Conservation (phyloP, 73 alveolate species). For the Paramecium bursaria region DNA sequence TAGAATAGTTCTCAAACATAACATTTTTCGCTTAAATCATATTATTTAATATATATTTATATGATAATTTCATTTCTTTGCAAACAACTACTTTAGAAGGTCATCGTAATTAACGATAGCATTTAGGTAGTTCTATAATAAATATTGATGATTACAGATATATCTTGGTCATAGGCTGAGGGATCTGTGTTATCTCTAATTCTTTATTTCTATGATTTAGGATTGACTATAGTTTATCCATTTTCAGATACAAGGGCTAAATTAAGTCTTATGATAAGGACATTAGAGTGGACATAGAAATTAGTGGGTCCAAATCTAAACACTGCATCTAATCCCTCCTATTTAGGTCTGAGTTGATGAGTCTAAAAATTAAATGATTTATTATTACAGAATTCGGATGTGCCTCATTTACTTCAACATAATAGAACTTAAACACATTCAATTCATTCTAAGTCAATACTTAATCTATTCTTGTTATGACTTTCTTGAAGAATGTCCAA, state of each 20-base stretch:
- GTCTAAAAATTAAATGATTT: neutral
- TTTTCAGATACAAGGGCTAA: slow-evolving; percentile 33
- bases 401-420: slow-evolving; percentile 37
- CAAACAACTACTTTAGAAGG: slow-evolving; percentile 2
- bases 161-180: neutral
- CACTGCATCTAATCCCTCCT: slow-evolving; percentile 23
- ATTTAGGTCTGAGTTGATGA: neutral
- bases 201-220: neutral
- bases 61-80: slow-evolving; percentile 44
- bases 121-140: slow-evolving; percentile 18
- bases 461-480: too few species aligned
- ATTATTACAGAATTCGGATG: neutral
- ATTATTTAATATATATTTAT: too few species aligned
- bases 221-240: neutral
- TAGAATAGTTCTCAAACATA: too few species aligned
- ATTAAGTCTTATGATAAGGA: slow-evolving; percentile 7
- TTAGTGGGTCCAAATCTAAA: slow-evolving; percentile 47
- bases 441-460: neutral
- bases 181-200: neutral
- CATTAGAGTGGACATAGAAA: slow-evolving; percentile 49
- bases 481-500: too few species aligned
- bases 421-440: neutral
- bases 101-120: neutral
- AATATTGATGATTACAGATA: neutral
- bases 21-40: too few species aligned